phyloP scores from a whole-genome alignment of 805 yeast genomes.

The Spathaspora girioi region DNA sequence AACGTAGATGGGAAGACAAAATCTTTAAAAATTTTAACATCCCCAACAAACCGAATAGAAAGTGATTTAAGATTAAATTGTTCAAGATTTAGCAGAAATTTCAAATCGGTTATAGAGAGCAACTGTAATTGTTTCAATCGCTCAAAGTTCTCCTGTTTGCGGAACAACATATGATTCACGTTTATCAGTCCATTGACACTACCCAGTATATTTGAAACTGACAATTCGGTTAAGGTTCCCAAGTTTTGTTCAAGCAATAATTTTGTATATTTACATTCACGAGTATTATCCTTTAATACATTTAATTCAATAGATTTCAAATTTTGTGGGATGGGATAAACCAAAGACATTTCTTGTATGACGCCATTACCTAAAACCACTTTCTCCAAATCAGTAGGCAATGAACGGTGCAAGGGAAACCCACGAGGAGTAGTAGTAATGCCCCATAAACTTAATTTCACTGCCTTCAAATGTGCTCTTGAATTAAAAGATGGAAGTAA shows the following conservation, averaged over 20 bases:
- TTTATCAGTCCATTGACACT: not conserved
- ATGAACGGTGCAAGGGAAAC: conserved; percentile 5
- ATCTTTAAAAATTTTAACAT: not conserved
- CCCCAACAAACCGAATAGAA: not conserved
- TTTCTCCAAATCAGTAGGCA: conserved; percentile 11
- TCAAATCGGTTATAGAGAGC: not conserved
- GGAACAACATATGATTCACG: not conserved
- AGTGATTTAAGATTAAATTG: conserved; percentile 1
- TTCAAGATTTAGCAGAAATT: not conserved
- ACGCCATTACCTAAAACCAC: conserved; percentile 12
- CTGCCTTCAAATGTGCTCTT: conserved; percentile 1
- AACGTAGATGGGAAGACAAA: conserved; percentile 7
- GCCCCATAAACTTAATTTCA: conserved; percentile 13
- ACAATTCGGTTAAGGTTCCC: not conserved
- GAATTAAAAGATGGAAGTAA: conserved; percentile 5
- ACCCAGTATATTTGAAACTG: not conserved
- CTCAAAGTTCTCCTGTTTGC: not conserved
- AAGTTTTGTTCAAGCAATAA: not conserved
- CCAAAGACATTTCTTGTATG: not conserved
- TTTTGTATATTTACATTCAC: not conserved
- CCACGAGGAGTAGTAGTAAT: conserved; percentile 8
- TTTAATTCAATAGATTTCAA: not conserved
- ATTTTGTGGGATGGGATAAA: not conserved
- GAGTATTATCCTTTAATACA: not conserved
- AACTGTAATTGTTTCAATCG: not conserved